Conservation (phyloP, 495 filamentous ascomycete species). For the Penicilliopsis zonata region DNA sequence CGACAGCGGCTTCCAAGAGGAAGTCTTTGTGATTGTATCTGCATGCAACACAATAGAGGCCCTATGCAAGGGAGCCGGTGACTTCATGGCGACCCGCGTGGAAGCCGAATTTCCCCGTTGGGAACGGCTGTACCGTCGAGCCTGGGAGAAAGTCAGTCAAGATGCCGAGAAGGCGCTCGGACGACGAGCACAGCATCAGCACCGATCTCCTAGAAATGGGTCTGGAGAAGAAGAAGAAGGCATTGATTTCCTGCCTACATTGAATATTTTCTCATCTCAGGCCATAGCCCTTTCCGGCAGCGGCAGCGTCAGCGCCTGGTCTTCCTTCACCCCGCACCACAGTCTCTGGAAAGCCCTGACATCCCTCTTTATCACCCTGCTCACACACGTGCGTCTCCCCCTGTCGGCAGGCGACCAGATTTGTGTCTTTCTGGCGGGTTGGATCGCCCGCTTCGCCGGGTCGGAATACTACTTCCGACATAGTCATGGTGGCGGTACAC, state of each 20-base stretch:
- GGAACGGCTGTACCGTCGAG: conserved; percentile 27
- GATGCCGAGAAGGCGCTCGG: conserved; percentile 23
- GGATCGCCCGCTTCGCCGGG: conserved; percentile 27
- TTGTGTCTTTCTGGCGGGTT: conserved; percentile 23
- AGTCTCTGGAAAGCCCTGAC: conserved; percentile 23
- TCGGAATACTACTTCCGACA: conserved; percentile 18
- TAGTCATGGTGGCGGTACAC: too few relatives aligned
- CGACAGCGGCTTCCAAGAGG: conserved; percentile 41
- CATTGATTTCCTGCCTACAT: not conserved
- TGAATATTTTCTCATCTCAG: conserved; percentile 4
- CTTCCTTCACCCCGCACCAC: conserved; percentile 28
- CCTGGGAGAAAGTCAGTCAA: conserved; percentile 26
- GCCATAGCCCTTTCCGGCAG: conserved; percentile 14
- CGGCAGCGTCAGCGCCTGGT: conserved; percentile 4
- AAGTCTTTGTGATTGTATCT: conserved; percentile 59
- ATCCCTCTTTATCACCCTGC: conserved; percentile 26
- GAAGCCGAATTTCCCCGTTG: conserved; percentile 55
- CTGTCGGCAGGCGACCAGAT: conserved; percentile 25
- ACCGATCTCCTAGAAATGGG: not conserved
- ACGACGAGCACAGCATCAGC: conserved; percentile 14
- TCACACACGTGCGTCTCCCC: conserved; percentile 27
- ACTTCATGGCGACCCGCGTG: conserved; percentile 66
- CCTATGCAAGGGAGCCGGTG: conserved; percentile 52
- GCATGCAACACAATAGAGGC: conserved; percentile 52
- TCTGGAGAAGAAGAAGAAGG: not conserved